phyloP scores from a whole-genome alignment of 805 yeast genomes.

The Schwanniomyces pseudopolymorphus region DNA sequence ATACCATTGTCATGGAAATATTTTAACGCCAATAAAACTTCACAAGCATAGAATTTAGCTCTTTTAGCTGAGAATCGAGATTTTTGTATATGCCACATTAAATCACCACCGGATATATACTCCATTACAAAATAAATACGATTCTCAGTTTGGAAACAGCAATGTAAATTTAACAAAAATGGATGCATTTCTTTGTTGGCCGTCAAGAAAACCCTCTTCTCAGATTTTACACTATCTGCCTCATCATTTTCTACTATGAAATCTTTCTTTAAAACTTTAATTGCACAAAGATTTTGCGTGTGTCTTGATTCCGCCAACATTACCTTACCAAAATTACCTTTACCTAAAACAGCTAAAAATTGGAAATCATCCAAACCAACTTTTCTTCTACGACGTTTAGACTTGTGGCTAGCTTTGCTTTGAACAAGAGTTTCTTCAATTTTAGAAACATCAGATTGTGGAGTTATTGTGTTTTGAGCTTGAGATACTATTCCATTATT shows the following conservation, averaged over 20 bases:
- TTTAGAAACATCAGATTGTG: neutral
- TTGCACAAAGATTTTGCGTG: slow-evolving; percentile 82
- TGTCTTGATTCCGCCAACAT: slow-evolving; percentile 94
- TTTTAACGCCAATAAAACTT: slow-evolving; percentile 85
- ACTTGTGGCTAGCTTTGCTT: slow-evolving; percentile 26
- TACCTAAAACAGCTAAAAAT: slow-evolving; percentile 91
- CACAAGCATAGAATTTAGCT: slow-evolving; percentile 97
- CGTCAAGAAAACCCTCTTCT: slow-evolving; percentile 82
- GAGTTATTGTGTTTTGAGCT: neutral
- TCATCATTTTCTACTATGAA: slow-evolving; percentile 94
- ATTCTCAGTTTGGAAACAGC: slow-evolving; percentile 97
- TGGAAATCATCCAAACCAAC: slow-evolving; percentile 94
- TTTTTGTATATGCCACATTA: slow-evolving; percentile 99
- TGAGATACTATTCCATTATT: too few species aligned
- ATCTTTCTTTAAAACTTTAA: slow-evolving; percentile 94
- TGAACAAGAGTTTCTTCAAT: slow-evolving; percentile 9
- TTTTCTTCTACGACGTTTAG: slow-evolving; percentile 54
- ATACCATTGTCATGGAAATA: slow-evolving; percentile 95
- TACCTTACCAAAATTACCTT: slow-evolving; percentile 98
- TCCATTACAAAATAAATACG: slow-evolving; percentile 98
- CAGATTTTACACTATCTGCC: slow-evolving; percentile 91
- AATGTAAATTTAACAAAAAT: slow-evolving; percentile 82
- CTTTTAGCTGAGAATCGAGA: slow-evolving; percentile 83
- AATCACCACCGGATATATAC: slow-evolving; percentile 95
- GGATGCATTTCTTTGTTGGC: slow-evolving; percentile 92